Conservation (phyloP, 208 protist genomes). For the Trypanosoma grayi region DNA sequence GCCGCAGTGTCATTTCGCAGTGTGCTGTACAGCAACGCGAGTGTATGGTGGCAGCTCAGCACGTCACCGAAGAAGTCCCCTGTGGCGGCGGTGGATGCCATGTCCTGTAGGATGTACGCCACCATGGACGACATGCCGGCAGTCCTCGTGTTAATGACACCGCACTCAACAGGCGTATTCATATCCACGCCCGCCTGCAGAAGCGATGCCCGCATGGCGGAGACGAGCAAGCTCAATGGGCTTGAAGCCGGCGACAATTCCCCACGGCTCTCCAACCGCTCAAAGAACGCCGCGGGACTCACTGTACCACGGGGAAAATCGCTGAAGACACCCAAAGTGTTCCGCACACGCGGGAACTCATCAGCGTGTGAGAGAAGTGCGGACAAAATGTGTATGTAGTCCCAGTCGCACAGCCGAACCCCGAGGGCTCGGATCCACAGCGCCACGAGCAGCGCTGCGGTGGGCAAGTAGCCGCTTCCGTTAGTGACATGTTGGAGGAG, state of each 20-base stretch:
- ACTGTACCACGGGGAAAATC: conserved; percentile 38
- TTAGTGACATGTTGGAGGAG: conserved; percentile 76
- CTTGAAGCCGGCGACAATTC: conserved; percentile 23
- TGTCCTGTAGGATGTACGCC: conserved; percentile 30
- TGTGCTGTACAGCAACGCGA: conserved; percentile 68
- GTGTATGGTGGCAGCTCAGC: conserved; percentile 55
- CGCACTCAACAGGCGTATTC: conserved; percentile 27
- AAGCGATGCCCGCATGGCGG: conserved; percentile 55
- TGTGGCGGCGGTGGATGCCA: background rate
- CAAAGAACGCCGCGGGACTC: conserved; percentile 47
- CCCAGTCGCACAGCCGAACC: conserved; percentile 69
- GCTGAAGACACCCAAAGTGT: conserved; percentile 41
- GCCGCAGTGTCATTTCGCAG: conserved; percentile 53
- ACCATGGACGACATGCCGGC: conserved; percentile 43
- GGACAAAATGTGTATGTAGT: conserved; percentile 51
- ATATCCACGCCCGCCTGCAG: conserved; percentile 30
- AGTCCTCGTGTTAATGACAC: conserved; percentile 63
- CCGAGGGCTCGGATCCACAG: conserved; percentile 81
- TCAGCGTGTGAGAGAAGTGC: conserved; percentile 41
- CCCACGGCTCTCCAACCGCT: conserved; percentile 39
- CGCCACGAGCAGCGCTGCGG: conserved; percentile 50
- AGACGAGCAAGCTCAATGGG: conserved; percentile 15
- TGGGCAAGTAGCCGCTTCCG: conserved; percentile 25
- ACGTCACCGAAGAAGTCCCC: conserved; percentile 20
- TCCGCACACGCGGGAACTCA: conserved; percentile 63